Evolutionary conservation across 768 basidiomycete genomes (phyloP), one percentile per base, ranked within the genome.

Genomic region (Mycena venus): DNA sequence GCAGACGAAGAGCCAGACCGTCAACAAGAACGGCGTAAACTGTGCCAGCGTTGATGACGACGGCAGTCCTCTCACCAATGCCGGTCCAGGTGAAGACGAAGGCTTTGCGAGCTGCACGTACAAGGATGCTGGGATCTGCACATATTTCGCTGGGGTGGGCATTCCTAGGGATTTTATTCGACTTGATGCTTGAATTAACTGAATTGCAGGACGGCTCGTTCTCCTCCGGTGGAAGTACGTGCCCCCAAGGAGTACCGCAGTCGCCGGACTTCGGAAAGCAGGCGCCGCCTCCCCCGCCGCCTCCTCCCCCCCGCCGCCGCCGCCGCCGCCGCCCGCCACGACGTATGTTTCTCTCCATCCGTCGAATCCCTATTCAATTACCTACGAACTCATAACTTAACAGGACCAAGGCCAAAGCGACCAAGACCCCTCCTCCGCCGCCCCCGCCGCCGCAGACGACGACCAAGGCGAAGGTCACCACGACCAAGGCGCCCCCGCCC

Each of bases 121-220:
- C 23, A n/a, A 49, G 47, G n/a, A n/a, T 23, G 47, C 47, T 6
- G 47, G 47, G n/a, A 49, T 38, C 6, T 49, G 47, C 47, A 49
- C 47, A 11, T 49, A 61, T 31, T 69, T 69, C 17, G 27, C 40
- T 3, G 68, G 31, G 15, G 68, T 69, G 68, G 25, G 56, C 8
- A 14, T n/a, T 44, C 38, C 29, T 40, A 23, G n/a, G 2, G 5
- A 27, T 40, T 42, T 15, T 15, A 21, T 15, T 15, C 2, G 32
- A n/a, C n/a, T n/a, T n/a, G 44, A 32, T 7, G 10, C 49, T 7
- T n/a, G n/a, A 49, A n/a, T 49, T 65, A 21, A 68, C 25, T 36
- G 17, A 15, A 1, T n/a, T 17, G 11, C 19, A 70, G 68, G 60
- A 70, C 29, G 68, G 68, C 23, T 70, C 68, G 44, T 70, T 70